phyloP scores from a whole-genome alignment of 1,139 yeast genomes.

The Geotrichum fermentans region DNA sequence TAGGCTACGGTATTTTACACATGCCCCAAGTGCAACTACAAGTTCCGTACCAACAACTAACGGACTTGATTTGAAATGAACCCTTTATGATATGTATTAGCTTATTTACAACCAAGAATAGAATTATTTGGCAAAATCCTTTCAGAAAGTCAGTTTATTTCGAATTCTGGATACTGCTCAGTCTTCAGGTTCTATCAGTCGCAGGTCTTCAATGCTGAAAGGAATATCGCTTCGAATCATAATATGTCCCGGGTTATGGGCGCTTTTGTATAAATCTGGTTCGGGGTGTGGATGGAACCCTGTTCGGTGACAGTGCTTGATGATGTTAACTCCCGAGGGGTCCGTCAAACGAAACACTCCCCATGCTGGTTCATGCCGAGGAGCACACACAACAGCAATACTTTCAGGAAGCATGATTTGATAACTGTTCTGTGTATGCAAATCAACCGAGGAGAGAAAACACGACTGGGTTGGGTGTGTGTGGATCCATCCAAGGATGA shows the following conservation, averaged over 20 bases:
- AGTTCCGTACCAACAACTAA: constrained; percentile 86
- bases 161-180: too few relatives aligned
- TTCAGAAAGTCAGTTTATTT: too few relatives aligned
- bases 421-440: constrained; percentile 59
- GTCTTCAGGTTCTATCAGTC: constrained; percentile 23
- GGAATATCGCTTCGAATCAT: constrained; percentile 43
- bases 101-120: too few relatives aligned
- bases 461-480: constrained; percentile 66
- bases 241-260: constrained; percentile 50
- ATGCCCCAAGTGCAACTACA: constrained; percentile 86
- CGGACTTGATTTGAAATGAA: not conserved
- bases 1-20: constrained; percentile 60
- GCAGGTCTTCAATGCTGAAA: constrained; percentile 45
- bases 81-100: not conserved
- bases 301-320: constrained; percentile 44
- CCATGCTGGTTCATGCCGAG: constrained; percentile 44
- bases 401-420: constrained; percentile 66
- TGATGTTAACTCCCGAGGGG: constrained; percentile 53
- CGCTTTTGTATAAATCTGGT: constrained; percentile 44
- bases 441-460: constrained; percentile 55
- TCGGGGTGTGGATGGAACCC: constrained; percentile 57
- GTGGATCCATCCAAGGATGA: constrained; percentile 64
- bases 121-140: too few relatives aligned
- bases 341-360: constrained; percentile 57
- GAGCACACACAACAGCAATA: constrained; percentile 59